Base-by-base conservation (phyloP, 768 basidiomycete genomes). In the Russula virescens region DNA sequence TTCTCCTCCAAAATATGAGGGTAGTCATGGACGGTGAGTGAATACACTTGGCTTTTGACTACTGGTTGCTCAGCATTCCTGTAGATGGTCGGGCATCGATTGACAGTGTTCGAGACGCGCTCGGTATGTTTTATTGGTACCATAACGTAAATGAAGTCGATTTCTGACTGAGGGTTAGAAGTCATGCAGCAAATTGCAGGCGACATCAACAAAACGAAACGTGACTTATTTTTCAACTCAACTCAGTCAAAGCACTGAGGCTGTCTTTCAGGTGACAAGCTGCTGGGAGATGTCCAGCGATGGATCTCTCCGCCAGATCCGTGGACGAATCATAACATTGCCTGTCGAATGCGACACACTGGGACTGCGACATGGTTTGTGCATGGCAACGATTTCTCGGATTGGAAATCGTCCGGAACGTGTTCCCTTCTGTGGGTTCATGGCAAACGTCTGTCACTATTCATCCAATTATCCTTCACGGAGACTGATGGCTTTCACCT, bases 291-390 rank as follows among this genome's bases (percentile, higher is more conserved):
- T 14, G 10, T 55, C 2, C 43, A n/a, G 28, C 28, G 19, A 13
- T 55, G 55, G 55, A 42, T 55, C 11, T 45, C 43, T n/a, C 55
- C 55, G 5, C 55, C 55, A 6, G 55, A 55, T 21, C 55, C 55
- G 0, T 55, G 55, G 43, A 45, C 21, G n/a, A 55, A 45, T 7
- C 28, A 55, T 13, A 25, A 55, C 23, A 18, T 54, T 1, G 53
- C 38, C 7, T 4, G 6, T 11, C 21, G 25, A 40, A 19, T 13
- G 38, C 54, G 16, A 1, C 40, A 43, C 18, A 26, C 18, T 4
- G 54, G 40, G 21, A 42, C 54, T 0, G 55, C 55, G 7, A 18
- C 10, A 10, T 55, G 55, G 55, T 55, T 55, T 21, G 13, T 55
- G 13, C 26, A 34, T 6, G 19, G 55, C 19, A 16, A 18, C 6